Base-by-base conservation (phyloP, 139 green algal genomes). In the Tetraselmis chui region DNA sequence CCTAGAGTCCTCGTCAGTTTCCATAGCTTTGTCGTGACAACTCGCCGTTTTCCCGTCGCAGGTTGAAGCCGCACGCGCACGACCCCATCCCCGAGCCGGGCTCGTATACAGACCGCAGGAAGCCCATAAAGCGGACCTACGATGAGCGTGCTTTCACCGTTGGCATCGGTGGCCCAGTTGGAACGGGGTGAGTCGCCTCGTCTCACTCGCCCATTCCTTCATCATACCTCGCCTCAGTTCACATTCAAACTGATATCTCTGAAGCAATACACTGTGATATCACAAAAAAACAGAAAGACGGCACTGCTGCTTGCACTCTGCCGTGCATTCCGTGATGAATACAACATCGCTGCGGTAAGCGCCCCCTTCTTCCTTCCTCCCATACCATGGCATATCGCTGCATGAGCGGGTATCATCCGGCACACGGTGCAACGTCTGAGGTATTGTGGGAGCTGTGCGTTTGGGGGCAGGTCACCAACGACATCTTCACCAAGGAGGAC, bases 401-500 rank as follows among this genome's bases (percentile, higher is more conserved):
- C 29, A 24, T 25, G 23, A 25, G n/a, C n/a, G n/a, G n/a, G n/a
- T n/a, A n/a, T n/a, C n/a, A n/a, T n/a, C n/a, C n/a, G n/a, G n/a
- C n/a, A n/a, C n/a, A n/a, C n/a, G n/a, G n/a, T n/a, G n/a, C n/a
- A n/a, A n/a, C n/a, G n/a, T n/a, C n/a, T n/a, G n/a, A n/a, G n/a
- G n/a, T n/a, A n/a, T n/a, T n/a, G n/a, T n/a, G n/a, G n/a, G n/a
- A n/a, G n/a, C n/a, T n/a, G n/a, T n/a, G n/a, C n/a, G n/a, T n/a
- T n/a, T n/a, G n/a, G n/a, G n/a, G n/a, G n/a, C 59, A 80, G 0
- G 86, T 91, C 59, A 91, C 87, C 23, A 91, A 91, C 79, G 87
- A 91, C 80, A 91, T 91, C 83, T 91, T 91, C 83, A 91, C 87
- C 28, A 81, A 77, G 18, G 87, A 91, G 59, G 87, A 91, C 31